Evolutionary conservation across 257 asterid species (phyloP), one percentile per base, ranked within the genome.

Genomic region (Nicotiana attenuata): DNA sequence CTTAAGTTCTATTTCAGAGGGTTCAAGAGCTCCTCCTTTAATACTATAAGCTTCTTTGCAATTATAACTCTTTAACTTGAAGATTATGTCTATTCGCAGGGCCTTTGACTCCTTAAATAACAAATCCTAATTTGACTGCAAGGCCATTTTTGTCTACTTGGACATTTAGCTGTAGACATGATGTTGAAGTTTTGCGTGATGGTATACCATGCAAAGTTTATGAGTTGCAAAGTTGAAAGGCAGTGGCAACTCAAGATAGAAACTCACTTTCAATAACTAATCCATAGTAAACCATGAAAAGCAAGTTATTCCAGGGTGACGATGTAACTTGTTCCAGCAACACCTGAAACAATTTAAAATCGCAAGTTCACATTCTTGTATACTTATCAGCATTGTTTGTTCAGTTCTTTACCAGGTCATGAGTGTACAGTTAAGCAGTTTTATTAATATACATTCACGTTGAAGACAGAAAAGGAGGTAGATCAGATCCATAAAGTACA

Each of bases 231-330:
- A 5, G 41, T 73, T 73, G 15, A 15, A 71, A 24, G 7, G 20
- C 78, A 45, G 78, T 20, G 38, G 73, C 47, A 81, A 59, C 77
- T 76, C 33, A 60, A 5, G 61, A 57, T 1, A 69, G 56, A 84
- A 68, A 87, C 97, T 91, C 84, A 96, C 99, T 95, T 75, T 96
- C 99, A 28, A 96, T 65, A 75, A 91, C 94, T 50, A 94, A 78
- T 3, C 99, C 99, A 61, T 90, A 94, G 90, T 94, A 96, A 59
- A 96, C 13, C 99, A 96, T 93, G 92, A 96, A 94, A 88, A 94
- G 78, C 85, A 96, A 41, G 92, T 96, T 96, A 92, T 96, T 93
- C 98, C 91, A 90, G 29, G 99, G 99, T 52, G 98, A 96, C 78
- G 86, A 68, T 5, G 97, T 94, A 75, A 94, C 84, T 86, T 96